Evolutionary conservation across 768 basidiomycete species (phyloP), one percentile per base, ranked within the genome.

Genomic region (Trametes cinnabarina): DNA sequence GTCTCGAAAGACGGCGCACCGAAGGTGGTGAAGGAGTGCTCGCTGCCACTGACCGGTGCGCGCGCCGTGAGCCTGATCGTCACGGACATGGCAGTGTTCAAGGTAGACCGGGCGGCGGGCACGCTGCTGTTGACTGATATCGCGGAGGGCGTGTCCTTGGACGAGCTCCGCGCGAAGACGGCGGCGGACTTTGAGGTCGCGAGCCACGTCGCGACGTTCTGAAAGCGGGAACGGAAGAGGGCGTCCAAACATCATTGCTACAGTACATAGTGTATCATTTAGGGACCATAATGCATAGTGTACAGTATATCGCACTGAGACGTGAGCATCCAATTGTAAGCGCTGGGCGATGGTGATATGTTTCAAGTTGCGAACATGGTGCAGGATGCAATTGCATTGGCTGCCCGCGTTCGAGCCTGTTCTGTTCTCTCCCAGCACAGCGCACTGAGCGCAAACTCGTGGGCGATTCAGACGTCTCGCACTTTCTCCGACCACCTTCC

Each of bases 81-180:
- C 72, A 96, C 94, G 1, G 94, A 97, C 66, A 78, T 95, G 48
- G 88, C 85, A 11, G 92, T 92, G 40, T 97, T 97, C 73, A 78
- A 88, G 48, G 90, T 96, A 23, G 88, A 96, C 72, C 80, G 92
- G 47, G 74, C 74, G 55, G 82, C 79, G 28, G 90, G 92, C 17
- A 78, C 77, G 65, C 75, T 97, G 70, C 82, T 82, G 47, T 75
- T 97, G 65, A 83, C 81, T 47, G 94, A 96, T 70, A 67, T 94
- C 47, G 91, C 91, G 17, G 84, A 89, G 65, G 94, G 92, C 9
- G 84, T 86, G 17, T 85, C 85, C 9, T 69, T 95, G 49, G 91
- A 92, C 42, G 90, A 94, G 68, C 82, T 96, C 41, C 82, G 78
- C 70, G 81, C 83, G 23, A 92, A 92, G 80, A 97, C 94, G 1